Evolutionary conservation across 768 basidiomycete genomes (phyloP).

Genomic region (Paxillus involutus): DNA sequence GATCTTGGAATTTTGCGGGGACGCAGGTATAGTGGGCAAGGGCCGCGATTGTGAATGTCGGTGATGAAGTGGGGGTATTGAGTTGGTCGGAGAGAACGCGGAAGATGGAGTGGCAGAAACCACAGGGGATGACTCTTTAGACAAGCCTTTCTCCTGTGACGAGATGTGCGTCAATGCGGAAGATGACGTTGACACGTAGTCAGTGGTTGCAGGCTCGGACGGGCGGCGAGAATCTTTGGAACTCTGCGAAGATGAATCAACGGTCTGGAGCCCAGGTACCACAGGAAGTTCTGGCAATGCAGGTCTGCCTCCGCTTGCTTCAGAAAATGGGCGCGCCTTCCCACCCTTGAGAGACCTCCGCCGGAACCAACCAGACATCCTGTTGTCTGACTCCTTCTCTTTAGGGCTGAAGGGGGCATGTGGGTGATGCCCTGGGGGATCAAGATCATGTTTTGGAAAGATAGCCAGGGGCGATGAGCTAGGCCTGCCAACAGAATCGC

Average conservation of each 20-base stretch:
- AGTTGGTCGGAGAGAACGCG: conserved; percentile 4
- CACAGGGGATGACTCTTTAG: conserved; percentile 26
- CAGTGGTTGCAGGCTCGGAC: conserved; percentile 17
- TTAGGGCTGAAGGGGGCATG: conserved; percentile 28
- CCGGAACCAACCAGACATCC: conserved; percentile 34
- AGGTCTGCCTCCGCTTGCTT: conserved; percentile 13
- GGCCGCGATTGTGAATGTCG: conserved; percentile 14
- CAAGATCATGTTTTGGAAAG: conserved; percentile 20
- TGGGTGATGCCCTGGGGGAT: conserved; percentile 29
- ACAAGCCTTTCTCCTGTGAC: conserved; percentile 13
- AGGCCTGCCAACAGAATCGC: conserved; percentile 6
- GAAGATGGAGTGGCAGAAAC: conserved; percentile 7
- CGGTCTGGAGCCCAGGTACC: conserved; percentile 24
- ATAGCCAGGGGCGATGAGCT: conserved; percentile 11
- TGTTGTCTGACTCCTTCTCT: conserved; percentile 43
- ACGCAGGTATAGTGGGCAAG: conserved; percentile 30
- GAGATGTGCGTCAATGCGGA: conserved; percentile 2
- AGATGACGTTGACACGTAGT: background rate
- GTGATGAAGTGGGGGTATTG: conserved; percentile 9
- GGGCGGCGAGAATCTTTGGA: conserved; percentile 24
- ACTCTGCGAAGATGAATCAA: conserved; percentile 19
- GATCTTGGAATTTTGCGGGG: conserved; percentile 21
- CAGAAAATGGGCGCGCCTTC: conserved; percentile 24
- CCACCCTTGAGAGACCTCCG: conserved; percentile 20
- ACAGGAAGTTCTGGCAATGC: conserved; percentile 10